Percentiles rank a stretch among this genome's conserved stretches.
phyloP scores from a whole-genome alignment of 2,329 filamentous ascomycete genomes.

The Daldinia eschscholtzii region DNA sequence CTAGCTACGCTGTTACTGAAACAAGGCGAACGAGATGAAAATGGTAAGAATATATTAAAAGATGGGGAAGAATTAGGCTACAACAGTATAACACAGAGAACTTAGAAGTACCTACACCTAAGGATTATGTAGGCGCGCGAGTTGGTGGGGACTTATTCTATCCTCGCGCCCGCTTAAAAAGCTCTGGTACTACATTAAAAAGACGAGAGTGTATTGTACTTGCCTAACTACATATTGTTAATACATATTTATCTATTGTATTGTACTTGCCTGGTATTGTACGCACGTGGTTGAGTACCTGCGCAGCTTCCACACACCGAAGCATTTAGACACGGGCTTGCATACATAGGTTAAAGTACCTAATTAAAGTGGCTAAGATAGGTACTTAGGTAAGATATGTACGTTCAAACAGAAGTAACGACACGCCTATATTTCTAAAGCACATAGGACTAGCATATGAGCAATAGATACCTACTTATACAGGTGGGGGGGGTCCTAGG shows the following conservation, averaged over 20 bases:
- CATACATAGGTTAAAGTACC: not conserved
- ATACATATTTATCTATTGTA: not conserved
- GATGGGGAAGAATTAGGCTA: not conserved
- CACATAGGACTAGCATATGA: not conserved
- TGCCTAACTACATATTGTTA: too few relatives aligned
- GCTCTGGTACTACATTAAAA: not conserved
- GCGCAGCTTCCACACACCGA: conserved; percentile 12
- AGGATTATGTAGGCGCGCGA: conserved; percentile 1
- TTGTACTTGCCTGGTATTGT: not conserved
- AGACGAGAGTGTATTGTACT: not conserved
- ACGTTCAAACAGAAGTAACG: not conserved
- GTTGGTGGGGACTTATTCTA: conserved; percentile 19
- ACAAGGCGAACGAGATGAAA: conserved; percentile 2
- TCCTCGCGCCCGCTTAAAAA: conserved; percentile 11
- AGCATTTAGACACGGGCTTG: conserved; percentile 7
- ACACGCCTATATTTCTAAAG: not conserved
- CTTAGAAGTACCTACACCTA: not conserved
- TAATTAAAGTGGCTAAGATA: not conserved
- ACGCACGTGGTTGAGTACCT: conserved; percentile 3
- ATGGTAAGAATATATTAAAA: conserved; percentile 5
- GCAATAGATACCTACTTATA: too few relatives aligned
- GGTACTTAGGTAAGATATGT: conserved; percentile 7
- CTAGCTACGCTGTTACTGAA: not conserved
- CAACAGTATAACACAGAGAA: too few relatives aligned
- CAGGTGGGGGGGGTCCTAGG: too few relatives aligned